These are phyloP conservation scores for Cocos nucifera DNA, from an alignment of 176 grass and related monocot genomes.

Conservation along the genomic window DNA sequence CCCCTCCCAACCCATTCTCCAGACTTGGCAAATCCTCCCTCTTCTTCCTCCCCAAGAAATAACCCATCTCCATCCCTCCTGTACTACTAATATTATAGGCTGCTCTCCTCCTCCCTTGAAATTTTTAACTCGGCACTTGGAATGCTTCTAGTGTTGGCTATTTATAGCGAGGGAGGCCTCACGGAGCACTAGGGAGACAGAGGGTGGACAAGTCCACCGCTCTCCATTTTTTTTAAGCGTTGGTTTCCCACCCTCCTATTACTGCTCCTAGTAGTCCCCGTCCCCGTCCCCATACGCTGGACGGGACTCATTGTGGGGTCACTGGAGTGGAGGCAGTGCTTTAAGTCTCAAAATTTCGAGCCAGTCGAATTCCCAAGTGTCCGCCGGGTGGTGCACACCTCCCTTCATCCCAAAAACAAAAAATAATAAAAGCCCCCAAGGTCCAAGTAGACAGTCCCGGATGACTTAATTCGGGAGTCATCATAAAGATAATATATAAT, in stretches of 20 bases:
- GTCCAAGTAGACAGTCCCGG: too few relatives aligned
- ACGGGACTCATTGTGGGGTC: conserved; percentile 2
- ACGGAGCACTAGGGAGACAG: conserved; percentile 61
- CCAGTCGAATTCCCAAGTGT: too few relatives aligned
- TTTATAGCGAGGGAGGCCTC: conserved; percentile 25
- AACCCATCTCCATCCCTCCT: conserved; percentile 28
- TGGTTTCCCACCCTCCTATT: conserved; percentile 12
- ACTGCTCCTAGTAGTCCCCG: conserved; percentile 32
- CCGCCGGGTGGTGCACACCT: too few relatives aligned
- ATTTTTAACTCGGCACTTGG: background rate
- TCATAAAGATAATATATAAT: too few relatives aligned
- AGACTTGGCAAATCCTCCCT: background rate
- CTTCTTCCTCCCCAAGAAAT: conserved; percentile 8
- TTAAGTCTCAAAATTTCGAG: too few relatives aligned
- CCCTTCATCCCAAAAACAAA: too few relatives aligned
- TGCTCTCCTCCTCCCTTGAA: too few relatives aligned
- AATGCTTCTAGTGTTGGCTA: background rate
- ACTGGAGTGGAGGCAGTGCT: too few relatives aligned
- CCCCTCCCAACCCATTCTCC: conserved; percentile 22
- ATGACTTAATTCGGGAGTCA: too few relatives aligned
- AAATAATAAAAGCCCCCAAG: too few relatives aligned
- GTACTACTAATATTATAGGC: too few relatives aligned
- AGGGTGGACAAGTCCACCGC: conserved; percentile 52
- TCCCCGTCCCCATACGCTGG: conserved; percentile 23
- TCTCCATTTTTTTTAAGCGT: conserved; percentile 29